These are phyloP conservation scores for Russula dissimulans DNA, from an alignment of 768 basidiomycete genomes.

Conservation along the genomic window DNA sequence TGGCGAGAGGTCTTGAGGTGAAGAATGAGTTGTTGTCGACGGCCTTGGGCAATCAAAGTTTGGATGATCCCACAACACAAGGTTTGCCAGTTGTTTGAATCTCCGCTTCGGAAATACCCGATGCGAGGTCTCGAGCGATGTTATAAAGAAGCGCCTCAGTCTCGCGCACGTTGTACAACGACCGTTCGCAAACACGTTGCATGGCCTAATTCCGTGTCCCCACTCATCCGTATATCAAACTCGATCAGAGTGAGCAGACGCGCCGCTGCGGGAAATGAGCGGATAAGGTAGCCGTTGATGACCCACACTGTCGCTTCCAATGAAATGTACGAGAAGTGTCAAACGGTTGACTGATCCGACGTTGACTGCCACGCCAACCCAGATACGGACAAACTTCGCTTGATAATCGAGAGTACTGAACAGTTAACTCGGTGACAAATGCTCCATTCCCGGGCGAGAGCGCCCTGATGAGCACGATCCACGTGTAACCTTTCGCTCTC, in stretches of 20 bases:
- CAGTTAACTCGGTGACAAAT: constrained; percentile 2
- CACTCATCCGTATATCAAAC: background rate
- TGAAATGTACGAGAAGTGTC: too few species aligned
- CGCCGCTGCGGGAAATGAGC: too few species aligned
- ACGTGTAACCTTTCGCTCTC: background rate
- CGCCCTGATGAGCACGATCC: background rate
- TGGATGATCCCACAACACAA: constrained; percentile 18
- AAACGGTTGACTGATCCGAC: background rate
- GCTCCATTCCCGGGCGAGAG: constrained; percentile 5
- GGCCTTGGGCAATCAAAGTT: constrained; percentile 17
- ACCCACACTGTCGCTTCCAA: too few species aligned
- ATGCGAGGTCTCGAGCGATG: too few species aligned
- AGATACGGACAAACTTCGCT: constrained; percentile 4
- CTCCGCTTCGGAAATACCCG: constrained; percentile 14
- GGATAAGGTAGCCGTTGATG: too few species aligned
- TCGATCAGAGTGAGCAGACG: background rate
- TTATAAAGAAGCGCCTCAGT: background rate
- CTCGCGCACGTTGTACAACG: background rate
- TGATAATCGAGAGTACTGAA: background rate
- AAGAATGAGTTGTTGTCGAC: constrained; percentile 29
- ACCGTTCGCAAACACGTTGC: background rate
- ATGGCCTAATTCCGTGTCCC: too few species aligned
- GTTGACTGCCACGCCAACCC: background rate
- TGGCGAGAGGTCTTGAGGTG: constrained; percentile 62
- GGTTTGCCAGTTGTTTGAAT: constrained; percentile 6